Percentiles rank a stretch among this genome's conserved stretches.
Conservation (phyloP, 208 protist genomes). For the Crithidia thermophila region DNA sequence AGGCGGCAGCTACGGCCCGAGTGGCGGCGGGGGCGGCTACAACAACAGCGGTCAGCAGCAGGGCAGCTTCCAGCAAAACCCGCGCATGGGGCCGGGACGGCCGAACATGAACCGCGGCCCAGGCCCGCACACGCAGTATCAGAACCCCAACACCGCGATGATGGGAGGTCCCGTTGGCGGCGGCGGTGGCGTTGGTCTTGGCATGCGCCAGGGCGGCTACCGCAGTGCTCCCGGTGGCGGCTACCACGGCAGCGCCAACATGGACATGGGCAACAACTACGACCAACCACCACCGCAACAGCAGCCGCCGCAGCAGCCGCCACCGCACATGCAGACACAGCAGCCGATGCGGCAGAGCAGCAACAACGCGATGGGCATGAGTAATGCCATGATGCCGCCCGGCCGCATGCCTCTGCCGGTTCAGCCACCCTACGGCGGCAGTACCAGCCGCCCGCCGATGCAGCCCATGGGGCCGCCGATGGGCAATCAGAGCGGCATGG, state of each 20-base stretch:
- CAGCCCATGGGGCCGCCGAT: background rate
- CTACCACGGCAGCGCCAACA: slow-evolving; percentile 15
- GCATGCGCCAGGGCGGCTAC: slow-evolving; percentile 17
- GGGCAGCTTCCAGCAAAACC: slow-evolving; percentile 5
- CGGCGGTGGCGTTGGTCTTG: too few relatives aligned
- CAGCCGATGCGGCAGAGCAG: slow-evolving; percentile 13
- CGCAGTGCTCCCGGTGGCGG: background rate
- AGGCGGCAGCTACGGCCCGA: slow-evolving; percentile 8
- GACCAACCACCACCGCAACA: slow-evolving; percentile 15
- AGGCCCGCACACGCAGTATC: slow-evolving; percentile 24
- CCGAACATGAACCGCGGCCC: slow-evolving; percentile 6
- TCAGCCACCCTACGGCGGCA: too few relatives aligned
- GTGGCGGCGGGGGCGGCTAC: slow-evolving; percentile 17
- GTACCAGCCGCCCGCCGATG: slow-evolving; percentile 19
- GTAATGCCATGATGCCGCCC: slow-evolving; percentile 22
- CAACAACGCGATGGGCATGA: slow-evolving; percentile 22
- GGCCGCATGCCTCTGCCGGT: slow-evolving; percentile 17
- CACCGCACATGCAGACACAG: background rate
- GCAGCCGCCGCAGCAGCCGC: slow-evolving; percentile 23
- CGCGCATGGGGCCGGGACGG: slow-evolving; percentile 20
- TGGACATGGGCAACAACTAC: slow-evolving; percentile 22
- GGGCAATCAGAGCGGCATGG: slow-evolving; percentile 13
- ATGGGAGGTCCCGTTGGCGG: slow-evolving; percentile 16
- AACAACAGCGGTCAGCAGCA: slow-evolving; percentile 17
- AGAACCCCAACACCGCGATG: slow-evolving; percentile 19